These are phyloP conservation scores for Paspalum vaginatum DNA, from an alignment of 176 grass and related monocot genomes.

Conservation along the genomic window DNA sequence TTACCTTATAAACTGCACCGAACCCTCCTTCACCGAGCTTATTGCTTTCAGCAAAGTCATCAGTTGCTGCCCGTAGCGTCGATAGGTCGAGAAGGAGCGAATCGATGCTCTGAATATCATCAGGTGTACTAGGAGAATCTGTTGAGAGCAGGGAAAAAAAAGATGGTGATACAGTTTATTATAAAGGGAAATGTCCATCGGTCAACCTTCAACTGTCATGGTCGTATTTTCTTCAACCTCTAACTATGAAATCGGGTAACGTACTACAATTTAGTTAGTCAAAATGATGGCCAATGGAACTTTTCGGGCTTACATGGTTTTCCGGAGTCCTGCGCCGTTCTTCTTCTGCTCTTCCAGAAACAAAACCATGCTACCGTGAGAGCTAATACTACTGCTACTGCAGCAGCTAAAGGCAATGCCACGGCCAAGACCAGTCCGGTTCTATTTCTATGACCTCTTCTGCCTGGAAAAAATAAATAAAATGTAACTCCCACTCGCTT, in stretches of 20 bases:
- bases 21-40: slow-evolving; percentile 76
- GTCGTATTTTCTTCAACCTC: too few species aligned
- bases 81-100: slow-evolving; percentile 15
- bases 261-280: too few species aligned
- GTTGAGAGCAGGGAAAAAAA: not conserved
- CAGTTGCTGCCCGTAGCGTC: slow-evolving; percentile 52
- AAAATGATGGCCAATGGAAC: not conserved
- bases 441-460: not conserved
- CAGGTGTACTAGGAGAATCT: slow-evolving; percentile 11
- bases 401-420: slow-evolving; percentile 20
- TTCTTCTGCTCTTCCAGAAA: not conserved
- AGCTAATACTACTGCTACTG: not conserved
- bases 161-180: not conserved
- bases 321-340: not conserved
- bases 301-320: not conserved
- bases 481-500: too few species aligned
- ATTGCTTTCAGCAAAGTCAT: slow-evolving; percentile 61
- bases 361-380: not conserved
- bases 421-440: slow-evolving; percentile 19
- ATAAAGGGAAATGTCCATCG: too few species aligned
- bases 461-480: slow-evolving; percentile 32
- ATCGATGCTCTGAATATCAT: not conserved
- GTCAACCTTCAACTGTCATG: too few species aligned
- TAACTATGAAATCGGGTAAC: too few species aligned
- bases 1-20: slow-evolving; percentile 75